phyloP scores from a whole-genome alignment of 192 early-diverging fungal species.

The Coemansia sp. region DNA sequence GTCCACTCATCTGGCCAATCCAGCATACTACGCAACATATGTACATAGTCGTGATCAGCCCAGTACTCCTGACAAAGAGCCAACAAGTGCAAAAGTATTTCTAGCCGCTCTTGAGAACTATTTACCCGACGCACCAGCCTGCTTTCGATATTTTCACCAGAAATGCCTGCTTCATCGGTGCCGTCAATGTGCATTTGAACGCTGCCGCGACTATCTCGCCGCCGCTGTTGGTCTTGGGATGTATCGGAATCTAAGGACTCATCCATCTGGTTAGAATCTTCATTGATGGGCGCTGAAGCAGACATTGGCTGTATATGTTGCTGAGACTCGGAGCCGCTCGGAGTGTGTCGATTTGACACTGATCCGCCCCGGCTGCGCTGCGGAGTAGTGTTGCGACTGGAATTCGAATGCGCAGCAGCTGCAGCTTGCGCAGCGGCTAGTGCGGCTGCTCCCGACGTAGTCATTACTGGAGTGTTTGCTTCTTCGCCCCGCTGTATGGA shows the following conservation, averaged over 20 bases:
- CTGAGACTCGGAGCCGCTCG: neutral
- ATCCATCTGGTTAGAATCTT: slow-evolving; percentile 23
- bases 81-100: slow-evolving; percentile 34
- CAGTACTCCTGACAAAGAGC: slow-evolving; percentile 50
- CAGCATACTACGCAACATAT: slow-evolving; percentile 39
- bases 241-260: slow-evolving; percentile 1
- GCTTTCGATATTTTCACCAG: slow-evolving; percentile 28
- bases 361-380: slow-evolving; percentile 48
- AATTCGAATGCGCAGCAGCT: slow-evolving; percentile 16
- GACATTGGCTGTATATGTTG: neutral
- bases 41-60: slow-evolving; percentile 53
- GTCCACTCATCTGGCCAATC: slow-evolving; percentile 55
- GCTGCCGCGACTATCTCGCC: slow-evolving; percentile 2
- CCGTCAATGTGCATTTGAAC: slow-evolving; percentile 32
- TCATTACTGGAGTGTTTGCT: slow-evolving; percentile 43
- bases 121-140: slow-evolving; percentile 32
- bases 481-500: slow-evolving; percentile 2
- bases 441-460: slow-evolving; percentile 45
- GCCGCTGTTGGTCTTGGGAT: slow-evolving; percentile 4
- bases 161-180: slow-evolving; percentile 9
- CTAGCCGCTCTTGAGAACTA: slow-evolving; percentile 39
- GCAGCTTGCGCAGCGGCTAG: slow-evolving; percentile 51
- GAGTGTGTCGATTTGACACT: slow-evolving; percentile 15
- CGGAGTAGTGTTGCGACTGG: slow-evolving; percentile 42
- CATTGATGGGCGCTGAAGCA: neutral